A percentile compares a stretch with the other conserved stretches of the same genome.
Conservation (phyloP, 139 green algal species). For the Chlamydomonas eustigma region DNA sequence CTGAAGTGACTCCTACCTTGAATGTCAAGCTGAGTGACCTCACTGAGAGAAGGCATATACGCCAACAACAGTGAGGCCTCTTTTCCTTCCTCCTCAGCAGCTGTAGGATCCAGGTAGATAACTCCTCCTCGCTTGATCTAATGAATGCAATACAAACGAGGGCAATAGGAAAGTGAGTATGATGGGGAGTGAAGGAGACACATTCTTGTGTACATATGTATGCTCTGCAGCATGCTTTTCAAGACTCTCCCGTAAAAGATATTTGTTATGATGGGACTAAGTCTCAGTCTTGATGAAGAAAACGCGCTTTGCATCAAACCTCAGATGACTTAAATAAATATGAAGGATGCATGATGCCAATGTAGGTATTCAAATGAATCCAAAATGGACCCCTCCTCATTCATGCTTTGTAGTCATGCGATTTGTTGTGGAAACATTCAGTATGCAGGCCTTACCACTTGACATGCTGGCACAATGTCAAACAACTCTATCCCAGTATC, state of each 20-base stretch:
- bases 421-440: no score
- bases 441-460: constrained; percentile 44
- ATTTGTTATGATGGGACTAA: background rate
- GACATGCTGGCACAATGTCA: constrained; percentile 61
- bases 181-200: background rate
- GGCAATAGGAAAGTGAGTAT: background rate
- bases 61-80: constrained; percentile 53
- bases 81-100: constrained; percentile 40
- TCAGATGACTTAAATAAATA: no score
- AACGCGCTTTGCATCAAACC: no score
- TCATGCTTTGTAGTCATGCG: background rate
- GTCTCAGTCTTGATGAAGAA: background rate
- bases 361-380: no score
- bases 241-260: background rate
- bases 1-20: background rate
- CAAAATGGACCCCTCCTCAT: background rate
- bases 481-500: constrained; percentile 69
- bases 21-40: constrained; percentile 27
- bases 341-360: no score
- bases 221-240: background rate
- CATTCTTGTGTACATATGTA: background rate
- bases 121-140: background rate
- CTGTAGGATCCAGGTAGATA: constrained; percentile 62
- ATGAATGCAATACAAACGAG: no score
- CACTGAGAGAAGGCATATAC: constrained; percentile 42